These are phyloP conservation scores for Mycena polygramma DNA, from an alignment of 768 basidiomycete genomes.

Conservation along the genomic window DNA sequence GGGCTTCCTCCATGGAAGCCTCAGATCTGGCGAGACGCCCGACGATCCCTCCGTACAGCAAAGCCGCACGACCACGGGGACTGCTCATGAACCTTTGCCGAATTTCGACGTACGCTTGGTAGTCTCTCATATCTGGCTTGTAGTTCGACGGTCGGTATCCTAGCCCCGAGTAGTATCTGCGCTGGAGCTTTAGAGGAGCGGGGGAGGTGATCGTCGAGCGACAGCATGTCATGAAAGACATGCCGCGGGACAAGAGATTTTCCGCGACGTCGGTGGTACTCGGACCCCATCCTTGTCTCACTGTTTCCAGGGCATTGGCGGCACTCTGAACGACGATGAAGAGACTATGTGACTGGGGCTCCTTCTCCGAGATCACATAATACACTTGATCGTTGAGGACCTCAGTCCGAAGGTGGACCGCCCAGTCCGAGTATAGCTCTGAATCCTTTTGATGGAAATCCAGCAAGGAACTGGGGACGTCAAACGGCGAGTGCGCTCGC, in stretches of 20 bases:
- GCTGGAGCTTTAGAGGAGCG: not conserved
- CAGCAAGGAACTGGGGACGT: not conserved
- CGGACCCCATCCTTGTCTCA: not conserved
- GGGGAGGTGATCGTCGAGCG: not conserved
- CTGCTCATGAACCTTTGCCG: slow-evolving; percentile 18
- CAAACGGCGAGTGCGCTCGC: not conserved
- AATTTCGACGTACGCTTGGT: slow-evolving; percentile 18
- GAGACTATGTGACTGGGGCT: not conserved
- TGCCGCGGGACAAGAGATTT: not conserved
- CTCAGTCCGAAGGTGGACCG: not conserved
- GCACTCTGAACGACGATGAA: not conserved
- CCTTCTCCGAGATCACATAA: not conserved
- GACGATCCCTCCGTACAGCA: slow-evolving; percentile 43
- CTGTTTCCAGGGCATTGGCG: not conserved
- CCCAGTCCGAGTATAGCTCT: not conserved
- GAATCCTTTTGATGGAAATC: not conserved
- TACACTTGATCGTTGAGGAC: not conserved
- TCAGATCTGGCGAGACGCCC: slow-evolving; percentile 39
- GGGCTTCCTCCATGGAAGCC: slow-evolving; percentile 25
- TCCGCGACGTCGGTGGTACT: not conserved
- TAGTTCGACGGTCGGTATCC: slow-evolving; percentile 14
- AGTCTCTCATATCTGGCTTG: slow-evolving; percentile 21
- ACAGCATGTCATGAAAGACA: not conserved
- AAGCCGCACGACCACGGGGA: slow-evolving; percentile 43
- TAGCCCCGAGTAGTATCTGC: slow-evolving; percentile 8